Evolutionary conservation across 495 filamentous ascomycete genomes (phyloP).

Genomic region (Cercophora newfieldiana): DNA sequence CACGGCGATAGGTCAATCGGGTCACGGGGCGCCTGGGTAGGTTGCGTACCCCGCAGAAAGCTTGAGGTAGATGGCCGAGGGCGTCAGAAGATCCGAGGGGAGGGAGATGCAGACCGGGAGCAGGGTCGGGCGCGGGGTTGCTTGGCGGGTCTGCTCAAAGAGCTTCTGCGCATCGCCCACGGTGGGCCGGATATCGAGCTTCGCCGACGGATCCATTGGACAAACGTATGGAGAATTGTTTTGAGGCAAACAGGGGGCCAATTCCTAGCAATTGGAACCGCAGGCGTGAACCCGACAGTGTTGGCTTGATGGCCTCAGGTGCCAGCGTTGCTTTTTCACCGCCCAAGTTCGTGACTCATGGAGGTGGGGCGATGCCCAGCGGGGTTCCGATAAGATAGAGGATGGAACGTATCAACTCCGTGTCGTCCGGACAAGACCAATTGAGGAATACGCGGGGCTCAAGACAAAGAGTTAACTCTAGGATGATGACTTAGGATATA

Average conservation of each 20-base stretch:
- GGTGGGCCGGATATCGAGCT: constrained; percentile 33
- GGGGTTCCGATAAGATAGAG: constrained; percentile 15
- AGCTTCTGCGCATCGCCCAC: constrained; percentile 27
- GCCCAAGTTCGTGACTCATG: constrained; percentile 10
- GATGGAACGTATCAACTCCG: background rate
- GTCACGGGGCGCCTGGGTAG: background rate
- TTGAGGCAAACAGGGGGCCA: background rate
- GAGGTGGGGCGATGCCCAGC: constrained; percentile 2
- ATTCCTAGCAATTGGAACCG: background rate
- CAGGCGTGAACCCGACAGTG: background rate
- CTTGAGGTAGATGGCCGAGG: constrained; percentile 88
- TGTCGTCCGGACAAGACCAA: background rate
- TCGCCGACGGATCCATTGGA: constrained; percentile 24
- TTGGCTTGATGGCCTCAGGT: background rate
- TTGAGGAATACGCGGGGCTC: background rate
- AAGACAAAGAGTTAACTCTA: too few species aligned
- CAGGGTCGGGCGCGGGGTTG: constrained; percentile 59
- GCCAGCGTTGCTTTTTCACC: constrained; percentile 9
- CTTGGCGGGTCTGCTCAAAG: constrained; percentile 30
- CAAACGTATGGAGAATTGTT: background rate
- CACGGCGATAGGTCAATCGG: constrained; percentile 9
- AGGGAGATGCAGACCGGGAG: constrained; percentile 85
- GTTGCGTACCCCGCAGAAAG: constrained; percentile 45
- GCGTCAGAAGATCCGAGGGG: constrained; percentile 87
- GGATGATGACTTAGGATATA: too few species aligned